Evolutionary conservation across 192 early-diverging fungal species (phyloP), one percentile per base, ranked within the genome.

Genomic region (Haplosporangium gracile): DNA sequence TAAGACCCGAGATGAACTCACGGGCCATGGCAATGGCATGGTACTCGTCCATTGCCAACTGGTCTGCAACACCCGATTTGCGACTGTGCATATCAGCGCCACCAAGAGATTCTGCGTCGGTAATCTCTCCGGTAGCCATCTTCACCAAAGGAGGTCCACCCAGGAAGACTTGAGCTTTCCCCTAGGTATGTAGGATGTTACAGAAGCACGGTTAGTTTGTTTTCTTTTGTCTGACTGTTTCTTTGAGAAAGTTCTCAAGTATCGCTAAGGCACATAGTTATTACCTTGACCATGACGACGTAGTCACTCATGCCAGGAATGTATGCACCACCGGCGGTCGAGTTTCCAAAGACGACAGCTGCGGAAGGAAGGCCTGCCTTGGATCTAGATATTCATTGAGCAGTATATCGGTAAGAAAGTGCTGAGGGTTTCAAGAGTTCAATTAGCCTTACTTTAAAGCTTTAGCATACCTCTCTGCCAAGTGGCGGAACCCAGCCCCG

Each of bases 31-130:
- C 80, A 38, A 94, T 90, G 74, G 93, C 93, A 68, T 93, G 92
- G 40, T 88, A 77, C 77, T 94, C 93, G 72, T 93, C 92, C 68
- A 83, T 80, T 11, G 93, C 93, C 38, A 94, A 71, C 70, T 93
- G 92, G 75, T 94, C 93, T 63, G 91, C 89, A 3, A 94, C 88
- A 38, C 91, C 92, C 13, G 92, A 93, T 63, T 90, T 89, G 32
- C 93, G 89, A 43, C 89, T 90, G 79, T 94, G 93, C 93, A 94
- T 94, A 57, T 92, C 89, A n/a, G 92, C 93, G 16, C 93, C 93
- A 70, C 93, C 93, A 9, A 94, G 74, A 80, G 89, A 92, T 65
- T 94, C 93, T 10, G 92, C 92, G 87, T 93, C 93, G 2, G 90
- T 90, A 11, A 92, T 86, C 81, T 94, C 93, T 68, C 93, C 93